These are phyloP conservation scores for Ophiostoma perfectum DNA, from an alignment of 2,329 filamentous ascomycete genomes.

Conservation along the genomic window DNA sequence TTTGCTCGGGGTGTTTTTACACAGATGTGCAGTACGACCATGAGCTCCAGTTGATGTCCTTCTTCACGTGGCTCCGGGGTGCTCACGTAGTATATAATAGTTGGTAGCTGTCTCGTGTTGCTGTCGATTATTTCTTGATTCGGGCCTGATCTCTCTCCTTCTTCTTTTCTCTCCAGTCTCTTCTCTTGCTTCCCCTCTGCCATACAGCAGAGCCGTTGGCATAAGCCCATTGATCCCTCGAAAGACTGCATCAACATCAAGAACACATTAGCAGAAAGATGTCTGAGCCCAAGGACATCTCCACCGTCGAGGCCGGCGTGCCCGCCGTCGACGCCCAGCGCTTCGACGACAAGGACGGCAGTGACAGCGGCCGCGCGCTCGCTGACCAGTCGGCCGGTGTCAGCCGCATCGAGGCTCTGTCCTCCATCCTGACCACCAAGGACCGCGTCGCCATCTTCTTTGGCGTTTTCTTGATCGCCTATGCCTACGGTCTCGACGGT, in stretches of 20 bases:
- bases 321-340: not conserved
- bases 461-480: constrained; percentile 58
- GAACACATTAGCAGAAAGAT: not conserved
- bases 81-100: constrained; percentile 5
- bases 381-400: constrained; percentile 47
- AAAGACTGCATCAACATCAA: not conserved
- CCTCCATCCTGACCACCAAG: constrained; percentile 44
- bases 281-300: constrained; percentile 9
- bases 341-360: not conserved
- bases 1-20: not conserved
- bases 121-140: not conserved
- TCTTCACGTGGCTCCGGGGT: not conserved
- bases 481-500: constrained; percentile 58
- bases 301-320: constrained; percentile 4
- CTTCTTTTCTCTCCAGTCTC: not conserved
- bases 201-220: too few species aligned
- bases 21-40: not conserved
- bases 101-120: not conserved
- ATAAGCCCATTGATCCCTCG: too few species aligned
- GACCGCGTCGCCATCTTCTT: constrained; percentile 51
- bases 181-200: not conserved
- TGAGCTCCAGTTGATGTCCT: not conserved
- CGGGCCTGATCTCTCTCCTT: too few species aligned
- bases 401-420: constrained; percentile 53
- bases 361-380: not conserved